Base-by-base conservation (phyloP, 192 early-diverging fungal genomes). In the Linnemannia elongata region DNA sequence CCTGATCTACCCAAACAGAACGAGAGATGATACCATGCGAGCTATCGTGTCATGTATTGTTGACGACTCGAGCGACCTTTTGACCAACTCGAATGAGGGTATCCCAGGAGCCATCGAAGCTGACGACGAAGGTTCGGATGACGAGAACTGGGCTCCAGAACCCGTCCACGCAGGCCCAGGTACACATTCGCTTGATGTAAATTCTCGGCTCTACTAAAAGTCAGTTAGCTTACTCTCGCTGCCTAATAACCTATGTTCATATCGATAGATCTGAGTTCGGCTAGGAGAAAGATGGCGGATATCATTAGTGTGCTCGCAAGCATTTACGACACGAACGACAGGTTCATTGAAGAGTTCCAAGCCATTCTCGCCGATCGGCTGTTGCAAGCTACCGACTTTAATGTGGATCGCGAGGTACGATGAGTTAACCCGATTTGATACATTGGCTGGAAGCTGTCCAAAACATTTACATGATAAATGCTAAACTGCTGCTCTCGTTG, bases 281-380 rank as follows among this genome's bases (percentile, higher is more conserved):
- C 85, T 20, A 45, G 85, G 27, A 63, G 85, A 38, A 76, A 76
- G n/a, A 87, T 87, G 85, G 79, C 79, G 20, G 95, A 97, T 86
- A 94, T 95, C 10, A 91, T 95, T 27, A 91, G 91, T 71, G 87
- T 94, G 20, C 90, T 97, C 20, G 90, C 94, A 17, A 91, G 89
- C 73, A 93, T 96, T 18, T 97, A 93, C 76, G 94, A 96, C 76
- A 91, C 90, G 20, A 91, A 91, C 35, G 93, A 95, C 17, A 88
- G 93, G 8, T 95, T 96, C 87, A 92, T 94, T 6, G 85, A 91
- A 74, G 96, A 96, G 83, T 96, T 95, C 60, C 93, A 96, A 72
- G 55, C 78, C 7, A 85, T 92, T 35, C 83, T 97, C 74, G 92
- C 93, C 0, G 76, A 84, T 17, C 81, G 89, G 45, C 57, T 97